Base-by-base conservation (phyloP, 2,329 filamentous ascomycete species). In the Cladorrhinum sp. region DNA sequence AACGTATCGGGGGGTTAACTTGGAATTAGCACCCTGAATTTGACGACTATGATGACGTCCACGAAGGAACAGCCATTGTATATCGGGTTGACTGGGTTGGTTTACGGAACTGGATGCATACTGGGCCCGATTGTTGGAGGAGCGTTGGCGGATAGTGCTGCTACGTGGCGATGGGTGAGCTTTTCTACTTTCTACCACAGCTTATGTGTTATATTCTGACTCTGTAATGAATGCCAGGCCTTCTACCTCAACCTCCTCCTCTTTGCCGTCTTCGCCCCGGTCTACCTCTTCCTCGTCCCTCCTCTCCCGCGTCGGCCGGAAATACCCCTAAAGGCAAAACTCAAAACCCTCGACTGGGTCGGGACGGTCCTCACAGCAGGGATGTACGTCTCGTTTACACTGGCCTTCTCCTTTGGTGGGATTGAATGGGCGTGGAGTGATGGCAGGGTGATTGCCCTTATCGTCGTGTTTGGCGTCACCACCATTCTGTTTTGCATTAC, bases 161-260 rank as follows among this genome's bases (percentile, higher is more conserved):
- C 74, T 0, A 76, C 73, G 0, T 82, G 80, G 80, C 64, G 80
- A 49, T 80, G 76, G 75, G 39, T 46, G 16, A 16, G 39, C 16
- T 46, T 46, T 46, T 46, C 39, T 20, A 4, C 18, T 46, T 20
- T 30, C 26, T 30, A n/a, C 26, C 4, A 10, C 5, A 30, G 10
- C 26, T 30, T 30, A 10, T 30, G 26, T 5, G 26, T 5, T 30
- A 30, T 30, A 30, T 30, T 30, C 26, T 30, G 26, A 30, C 26
- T 30, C 10, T 30, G 4, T 30, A 30, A 30, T 30, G 26, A 30
- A 30, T 10, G 26, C 5, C 14, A 46, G 39, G 72, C 72, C 0
- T 82, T 82, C 60, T 87, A 87, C 66, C 80, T 86, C 72, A 86
- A 86, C 65, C 73, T 86, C 0, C 71, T 81, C 52, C 75, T 80